Percentiles rank a stretch among this genome's conserved stretches.
These are phyloP conservation scores for Serpula lacrymans DNA, from an alignment of 768 basidiomycete species.

Conservation along the genomic window DNA sequence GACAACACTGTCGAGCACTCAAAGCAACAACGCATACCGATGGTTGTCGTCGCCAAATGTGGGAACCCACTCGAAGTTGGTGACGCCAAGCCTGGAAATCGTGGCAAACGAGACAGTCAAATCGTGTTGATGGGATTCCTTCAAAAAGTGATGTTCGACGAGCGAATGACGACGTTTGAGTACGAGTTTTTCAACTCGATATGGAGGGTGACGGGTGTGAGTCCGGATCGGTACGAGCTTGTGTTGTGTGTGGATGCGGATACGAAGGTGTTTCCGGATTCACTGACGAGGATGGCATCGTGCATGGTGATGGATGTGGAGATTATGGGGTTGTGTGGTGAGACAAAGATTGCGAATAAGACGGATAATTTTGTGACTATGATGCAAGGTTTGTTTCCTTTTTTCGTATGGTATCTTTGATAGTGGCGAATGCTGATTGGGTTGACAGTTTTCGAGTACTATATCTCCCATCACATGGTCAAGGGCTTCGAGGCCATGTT, in stretches of 20 bases:
- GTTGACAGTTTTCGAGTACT: slow-evolving; percentile 92
- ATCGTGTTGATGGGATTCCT: slow-evolving; percentile 97
- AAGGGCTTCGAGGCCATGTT: slow-evolving; percentile 99
- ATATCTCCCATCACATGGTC: slow-evolving; percentile 98
- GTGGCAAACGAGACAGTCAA: slow-evolving; percentile 98
- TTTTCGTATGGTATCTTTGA: slow-evolving; percentile 2
- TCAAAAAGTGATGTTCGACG: slow-evolving; percentile 99
- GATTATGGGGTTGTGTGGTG: slow-evolving; percentile 98
- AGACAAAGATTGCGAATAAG: slow-evolving; percentile 99
- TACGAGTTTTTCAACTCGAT: slow-evolving; percentile 99
- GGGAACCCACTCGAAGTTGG: slow-evolving; percentile 89
- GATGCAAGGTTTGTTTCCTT: slow-evolving; percentile 84
- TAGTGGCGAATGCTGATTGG: slow-evolving; percentile 4
- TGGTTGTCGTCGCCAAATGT: slow-evolving; percentile 92
- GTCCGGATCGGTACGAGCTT: slow-evolving; percentile 93
- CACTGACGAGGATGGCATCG: slow-evolving; percentile 90
- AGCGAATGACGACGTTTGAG: slow-evolving; percentile 99
- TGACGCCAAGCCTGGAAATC: slow-evolving; percentile 94
- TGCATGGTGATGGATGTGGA: slow-evolving; percentile 97
- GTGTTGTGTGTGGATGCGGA: slow-evolving; percentile 97
- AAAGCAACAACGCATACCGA: slow-evolving; percentile 96
- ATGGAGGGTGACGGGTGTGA: slow-evolving; percentile 93
- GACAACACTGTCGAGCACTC: slow-evolving; percentile 81
- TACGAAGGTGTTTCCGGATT: slow-evolving; percentile 99
- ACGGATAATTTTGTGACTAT: slow-evolving; percentile 98